Base-by-base conservation (phyloP, 2,329 filamentous ascomycete genomes). In the Domatiomyces globalis region DNA sequence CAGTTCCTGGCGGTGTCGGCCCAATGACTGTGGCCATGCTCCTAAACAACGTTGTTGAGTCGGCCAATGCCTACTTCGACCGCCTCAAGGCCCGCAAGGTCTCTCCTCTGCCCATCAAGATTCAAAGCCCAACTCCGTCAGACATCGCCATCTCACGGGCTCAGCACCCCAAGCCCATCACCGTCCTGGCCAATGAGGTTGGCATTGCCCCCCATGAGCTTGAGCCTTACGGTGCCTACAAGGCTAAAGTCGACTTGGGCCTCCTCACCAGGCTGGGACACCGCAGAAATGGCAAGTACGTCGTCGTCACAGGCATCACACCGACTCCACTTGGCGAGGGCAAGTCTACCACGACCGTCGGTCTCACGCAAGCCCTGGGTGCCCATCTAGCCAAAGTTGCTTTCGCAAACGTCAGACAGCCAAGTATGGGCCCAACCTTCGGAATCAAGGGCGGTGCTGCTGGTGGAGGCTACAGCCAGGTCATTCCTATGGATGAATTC, bases 21-120 rank as follows among this genome's bases (percentile, higher is more conserved):
- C 92, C 92, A 48, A 98, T 98, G 92, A 98, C 92, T 2, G 89
- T 98, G 57, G 92, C 92, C 54, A 98, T 98, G 92, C 76, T 98
- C 46, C 73, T 98, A 62, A 86, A 94, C 69, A 98, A 98, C 64
- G 89, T 96, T 7, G 84, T 96, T 51, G 84, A 90, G 60, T 83
- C 90, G 33, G 84, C 92, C 36, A 84, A 82, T 47, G 73, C 78
- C 52, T 89, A 87, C 64, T 92, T 92, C 58, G 86, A 92, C 57
- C 79, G 79, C 55, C 84, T 94, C 67, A 94, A 87, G 71, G 75
- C 83, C 56, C 80, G 92, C 53, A 81, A 79, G 60, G 85, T 94
- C 56, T 77, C 80, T 5, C 87, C 92, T 19, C 75, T 96, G n/a
- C 85, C 87, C 5, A 71, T 98, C 57, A 89, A 85, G 67, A 71